Conservation (phyloP, 805 yeast species). For the Candida tibetensis region DNA sequence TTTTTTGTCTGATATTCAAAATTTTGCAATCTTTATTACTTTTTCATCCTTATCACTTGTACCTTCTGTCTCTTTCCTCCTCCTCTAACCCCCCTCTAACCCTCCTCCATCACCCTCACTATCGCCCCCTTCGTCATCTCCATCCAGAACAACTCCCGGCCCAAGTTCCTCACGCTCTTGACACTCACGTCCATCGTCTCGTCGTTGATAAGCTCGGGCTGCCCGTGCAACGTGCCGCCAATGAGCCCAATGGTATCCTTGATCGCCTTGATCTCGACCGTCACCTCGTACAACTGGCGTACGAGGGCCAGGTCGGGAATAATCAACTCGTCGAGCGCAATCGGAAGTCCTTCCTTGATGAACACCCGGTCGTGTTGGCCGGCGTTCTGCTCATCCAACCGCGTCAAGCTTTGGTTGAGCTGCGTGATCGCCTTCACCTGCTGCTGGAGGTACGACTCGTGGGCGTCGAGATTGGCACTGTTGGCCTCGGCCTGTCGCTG, state of each 20-base stretch:
- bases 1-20: too few relatives aligned
- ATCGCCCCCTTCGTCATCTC: constrained; percentile 35
- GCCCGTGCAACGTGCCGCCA: constrained; percentile 43
- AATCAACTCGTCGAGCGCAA: constrained; percentile 34
- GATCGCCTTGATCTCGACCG: constrained; percentile 67
- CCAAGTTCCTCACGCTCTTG: constrained; percentile 33
- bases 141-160: constrained; percentile 42
- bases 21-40: too few relatives aligned
- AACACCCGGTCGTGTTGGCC: constrained; percentile 17
- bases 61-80: too few relatives aligned
- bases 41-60: too few relatives aligned
- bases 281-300: constrained; percentile 58
- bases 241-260: constrained; percentile 62
- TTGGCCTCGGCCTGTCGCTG: constrained; percentile 36
- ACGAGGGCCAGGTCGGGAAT: constrained; percentile 40
- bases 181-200: constrained; percentile 32
- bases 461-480: constrained; percentile 28
- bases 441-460: constrained; percentile 25
- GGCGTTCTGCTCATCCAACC: constrained; percentile 24
- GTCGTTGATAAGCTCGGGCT: constrained; percentile 35
- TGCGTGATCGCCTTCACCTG: constrained; percentile 22
- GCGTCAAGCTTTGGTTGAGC: constrained; percentile 25
- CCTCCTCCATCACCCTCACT: constrained; percentile 3
- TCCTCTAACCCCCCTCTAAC: not conserved
- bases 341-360: constrained; percentile 9